Percentiles rank a stretch among this genome's conserved stretches.
Conservation (phyloP, 192 early-diverging fungal species). For the Mortierella hygrophila region DNA sequence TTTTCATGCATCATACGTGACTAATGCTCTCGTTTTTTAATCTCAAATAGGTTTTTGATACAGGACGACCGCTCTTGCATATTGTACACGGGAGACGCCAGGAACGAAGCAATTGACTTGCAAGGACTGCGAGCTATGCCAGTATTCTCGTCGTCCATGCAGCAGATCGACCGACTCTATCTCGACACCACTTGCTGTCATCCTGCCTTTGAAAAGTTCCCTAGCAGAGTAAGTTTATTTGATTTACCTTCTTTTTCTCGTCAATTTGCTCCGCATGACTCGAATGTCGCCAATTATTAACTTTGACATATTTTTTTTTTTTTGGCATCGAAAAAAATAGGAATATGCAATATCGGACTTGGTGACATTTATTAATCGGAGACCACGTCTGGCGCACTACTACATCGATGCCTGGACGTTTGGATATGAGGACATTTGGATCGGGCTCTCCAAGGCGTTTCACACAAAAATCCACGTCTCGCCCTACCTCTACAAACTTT, state of each 20-base stretch:
- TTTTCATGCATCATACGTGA: neutral
- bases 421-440: conserved; percentile 66
- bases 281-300: neutral
- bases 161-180: conserved; percentile 57
- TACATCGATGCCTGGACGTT: conserved; percentile 61
- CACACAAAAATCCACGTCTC: conserved; percentile 54
- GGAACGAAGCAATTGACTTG: conserved; percentile 35
- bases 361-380: conserved; percentile 39
- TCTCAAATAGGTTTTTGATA: conserved; percentile 22
- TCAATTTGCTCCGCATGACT: neutral
- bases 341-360: conserved; percentile 34
- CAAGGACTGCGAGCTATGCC: conserved; percentile 22
- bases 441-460: conserved; percentile 51
- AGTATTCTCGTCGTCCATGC: conserved; percentile 21
- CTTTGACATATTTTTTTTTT: neutral
- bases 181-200: conserved; percentile 66
- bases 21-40: neutral
- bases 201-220: conserved; percentile 44
- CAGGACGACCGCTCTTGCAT: conserved; percentile 49
- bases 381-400: conserved; percentile 46
- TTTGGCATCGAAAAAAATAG: conserved; percentile 9
- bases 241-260: no score
- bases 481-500: conserved; percentile 33
- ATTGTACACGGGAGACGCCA: conserved; percentile 45
- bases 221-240: conserved; percentile 41